Evolutionary conservation across 352 stramenopile species (phyloP), one percentile per base, ranked within the genome.

Genomic region (Saprolegnia parasitica): DNA sequence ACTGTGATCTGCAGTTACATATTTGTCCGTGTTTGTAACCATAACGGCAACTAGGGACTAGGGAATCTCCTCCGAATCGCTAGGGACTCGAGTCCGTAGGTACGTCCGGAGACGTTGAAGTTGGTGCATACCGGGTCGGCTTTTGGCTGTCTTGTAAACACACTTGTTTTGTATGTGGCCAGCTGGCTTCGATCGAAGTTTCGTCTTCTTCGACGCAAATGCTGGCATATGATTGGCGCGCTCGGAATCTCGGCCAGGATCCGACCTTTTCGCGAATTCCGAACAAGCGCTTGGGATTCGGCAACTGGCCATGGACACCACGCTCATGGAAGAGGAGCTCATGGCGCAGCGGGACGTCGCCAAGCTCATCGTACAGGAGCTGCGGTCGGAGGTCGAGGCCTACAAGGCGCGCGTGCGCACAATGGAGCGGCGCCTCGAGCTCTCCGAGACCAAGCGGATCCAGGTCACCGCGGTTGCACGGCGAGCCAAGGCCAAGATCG

Each of bases 341-440:
- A 70, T 70, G 13, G n/a, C 24, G 18, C 63, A 70, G 50, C 49
- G 63, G 1, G 63, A 70, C 18, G 63, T 70, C 8, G 63, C 63
- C 29, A 63, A 63, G 39, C 29, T 55, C 13, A 70, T 70, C 45
- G 63, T 52, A 1, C 32, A 60, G 15, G 50, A 70, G 39, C 46
- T 70, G 10, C 49, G 54, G 20, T 18, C n/a, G 8, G 29, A 70
- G 39, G 15, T 63, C 29, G 32, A 61, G 23, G 46, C n/a, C 1
- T 52, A 42, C n/a, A 11, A 62, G 24, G 50, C 45, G 49, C 29
- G 54, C 24, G 63, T 55, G 37, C 20, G 37, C 20, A 18, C 52
- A 8, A 61, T 70, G 6, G 63, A 70, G 46, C 49, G 37, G 0
- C 49, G 63, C 16, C 52, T 60, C 24, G 52, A 60, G 35, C 35